Base-by-base conservation (phyloP, 257 asterid genomes). In the Anisodus tanguticus region DNA sequence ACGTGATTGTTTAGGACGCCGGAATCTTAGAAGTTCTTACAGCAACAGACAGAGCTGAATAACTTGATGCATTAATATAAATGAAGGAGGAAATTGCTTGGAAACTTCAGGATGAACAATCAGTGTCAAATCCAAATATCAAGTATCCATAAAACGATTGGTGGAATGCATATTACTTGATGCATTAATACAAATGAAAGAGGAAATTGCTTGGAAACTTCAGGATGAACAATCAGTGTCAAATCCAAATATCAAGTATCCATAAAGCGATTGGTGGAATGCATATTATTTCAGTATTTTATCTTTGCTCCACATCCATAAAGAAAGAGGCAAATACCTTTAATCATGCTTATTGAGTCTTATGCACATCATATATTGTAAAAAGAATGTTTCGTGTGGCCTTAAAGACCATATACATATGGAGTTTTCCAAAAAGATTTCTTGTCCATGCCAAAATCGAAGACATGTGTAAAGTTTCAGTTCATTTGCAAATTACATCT, bases 101-200 rank as follows among this genome's bases (percentile, higher is more conserved):
- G 39, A 45, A 71, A 45, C 6, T 72, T 72, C 80, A 19, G 80
- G 80, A 72, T 72, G n/a, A 19, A 72, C 41, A 72, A 19, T 57
- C 17, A n/a, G 9, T 71, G 39, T n/a, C 58, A 8, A n/a, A 19
- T 70, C 57, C 37, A 72, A 47, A n/a, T 39, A 47, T 5, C 11
- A 2, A 72, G 41, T 47, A 19, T 72, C 10, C 59, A 47, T 72
- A 62, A n/a, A 60, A 7, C 4, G 9, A 9, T 22, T 19, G 16
- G 6, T 63, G 69, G 7, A 22, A 63, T 19, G 41, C 43, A 64
- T 22, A 22, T 64, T 41, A 41, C 45, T 41, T 6, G 71, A n/a
- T 80, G 12, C 37, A 19, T 59, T 43, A 19, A 58, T 19, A 83
- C 3, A 43, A 8, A 43, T 64, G 66, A 22, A 49, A 17, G 57